A percentile compares a stretch with the other conserved stretches of the same genome.
phyloP scores from a whole-genome alignment of 1,284 basidiomycete species.

The Irpex sp. region DNA sequence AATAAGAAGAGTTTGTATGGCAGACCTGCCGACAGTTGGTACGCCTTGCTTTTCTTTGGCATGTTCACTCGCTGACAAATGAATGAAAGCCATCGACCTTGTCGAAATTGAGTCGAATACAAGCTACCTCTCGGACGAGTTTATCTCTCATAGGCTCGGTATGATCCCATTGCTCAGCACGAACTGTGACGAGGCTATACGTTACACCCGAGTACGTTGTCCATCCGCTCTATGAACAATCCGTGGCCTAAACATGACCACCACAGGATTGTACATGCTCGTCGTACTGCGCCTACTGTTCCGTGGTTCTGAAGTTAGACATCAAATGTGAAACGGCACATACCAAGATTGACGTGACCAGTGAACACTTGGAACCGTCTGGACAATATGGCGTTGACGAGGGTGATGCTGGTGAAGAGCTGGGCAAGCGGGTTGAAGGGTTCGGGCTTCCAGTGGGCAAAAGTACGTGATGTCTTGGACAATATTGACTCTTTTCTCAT shows the following conservation, averaged over 20 bases:
- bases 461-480: conserved; percentile 40
- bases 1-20: conserved; percentile 86
- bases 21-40: conserved; percentile 94
- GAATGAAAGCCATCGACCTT: conserved; percentile 83
- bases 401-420: conserved; percentile 60
- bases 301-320: conserved; percentile 73
- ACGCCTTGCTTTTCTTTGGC: conserved; percentile 28
- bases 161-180: conserved; percentile 89
- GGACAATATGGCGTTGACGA: conserved; percentile 37
- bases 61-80: neutral
- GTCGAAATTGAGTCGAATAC: conserved; percentile 94
- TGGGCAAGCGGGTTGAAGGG: conserved; percentile 66
- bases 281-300: conserved; percentile 76
- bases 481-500: neutral
- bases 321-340: conserved; percentile 63
- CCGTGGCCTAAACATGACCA: conserved; percentile 2
- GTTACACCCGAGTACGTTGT: conserved; percentile 69
- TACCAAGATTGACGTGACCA: conserved; percentile 79
- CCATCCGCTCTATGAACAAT: neutral
- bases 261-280: conserved; percentile 83
- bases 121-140: conserved; percentile 94
- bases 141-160: conserved; percentile 94
- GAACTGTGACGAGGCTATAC: conserved; percentile 82
- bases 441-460: conserved; percentile 91
- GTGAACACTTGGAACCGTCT: conserved; percentile 61